Evolutionary conservation across 805 yeast genomes (phyloP).

Genomic region (Yamadazyma insecticola): DNA sequence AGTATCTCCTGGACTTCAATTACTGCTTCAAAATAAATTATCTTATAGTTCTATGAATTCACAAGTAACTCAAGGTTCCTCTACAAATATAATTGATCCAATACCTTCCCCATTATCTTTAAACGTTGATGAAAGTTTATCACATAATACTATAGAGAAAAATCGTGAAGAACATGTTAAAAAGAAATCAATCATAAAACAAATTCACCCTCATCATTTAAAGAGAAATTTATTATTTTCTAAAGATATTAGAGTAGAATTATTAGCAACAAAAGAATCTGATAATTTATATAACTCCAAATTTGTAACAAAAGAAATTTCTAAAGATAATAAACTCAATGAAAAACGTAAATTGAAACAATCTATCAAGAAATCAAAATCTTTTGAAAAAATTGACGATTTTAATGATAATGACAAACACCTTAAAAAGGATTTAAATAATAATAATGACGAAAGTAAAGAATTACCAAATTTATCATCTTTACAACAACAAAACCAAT

Average conservation of each 20-base stretch:
- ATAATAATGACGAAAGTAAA: slow-evolving; percentile 1
- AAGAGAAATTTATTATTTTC: slow-evolving; percentile 29
- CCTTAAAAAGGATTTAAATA: slow-evolving; percentile 5
- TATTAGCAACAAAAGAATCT: slow-evolving; percentile 15
- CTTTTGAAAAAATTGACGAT: slow-evolving; percentile 3
- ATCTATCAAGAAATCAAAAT: background rate
- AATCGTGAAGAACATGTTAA: slow-evolving; percentile 4
- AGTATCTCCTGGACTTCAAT: background rate
- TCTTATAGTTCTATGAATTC: too few relatives aligned
- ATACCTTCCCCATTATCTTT: slow-evolving; percentile 24
- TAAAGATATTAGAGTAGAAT: slow-evolving; percentile 37
- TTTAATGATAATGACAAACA: slow-evolving; percentile 4
- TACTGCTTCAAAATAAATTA: background rate
- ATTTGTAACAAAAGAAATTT: slow-evolving; percentile 1
- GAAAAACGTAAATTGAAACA: background rate
- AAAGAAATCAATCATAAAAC: slow-evolving; percentile 1
- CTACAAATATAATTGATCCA: slow-evolving; percentile 10
- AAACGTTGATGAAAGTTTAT: slow-evolving; percentile 6
- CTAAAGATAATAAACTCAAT: background rate
- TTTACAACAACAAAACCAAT: slow-evolving; percentile 26
- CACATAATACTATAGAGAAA: slow-evolving; percentile 5
- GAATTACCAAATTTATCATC: slow-evolving; percentile 11
- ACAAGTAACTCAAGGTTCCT: slow-evolving; percentile 2
- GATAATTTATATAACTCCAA: slow-evolving; percentile 7
- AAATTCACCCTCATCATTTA: slow-evolving; percentile 7